Evolutionary conservation across 139 green algal genomes (phyloP).

Genomic region (Picochlorum sp.): DNA sequence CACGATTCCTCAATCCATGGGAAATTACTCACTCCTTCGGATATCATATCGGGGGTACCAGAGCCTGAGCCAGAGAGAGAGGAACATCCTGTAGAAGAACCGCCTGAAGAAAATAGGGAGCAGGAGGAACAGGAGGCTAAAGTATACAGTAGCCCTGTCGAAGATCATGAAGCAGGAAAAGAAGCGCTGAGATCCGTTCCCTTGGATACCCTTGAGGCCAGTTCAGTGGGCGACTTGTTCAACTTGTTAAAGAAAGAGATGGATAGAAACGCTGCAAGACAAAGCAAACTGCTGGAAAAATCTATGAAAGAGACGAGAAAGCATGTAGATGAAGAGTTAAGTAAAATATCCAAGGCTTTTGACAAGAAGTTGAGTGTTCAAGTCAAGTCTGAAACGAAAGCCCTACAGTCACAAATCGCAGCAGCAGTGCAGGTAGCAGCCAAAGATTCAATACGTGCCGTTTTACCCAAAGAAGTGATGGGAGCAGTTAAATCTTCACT

Average conservation of each 20-base stretch:
- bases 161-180: not conserved
- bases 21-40: not conserved
- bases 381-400: constrained; percentile 8
- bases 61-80: not conserved
- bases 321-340: not conserved
- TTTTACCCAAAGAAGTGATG: constrained; percentile 14
- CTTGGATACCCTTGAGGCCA: not conserved
- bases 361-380: not conserved
- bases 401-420: not conserved
- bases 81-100: not conserved
- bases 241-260: not conserved
- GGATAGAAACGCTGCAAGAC: not conserved
- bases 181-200: not conserved
- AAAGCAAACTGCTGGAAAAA: not conserved
- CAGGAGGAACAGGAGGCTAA: not conserved
- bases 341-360: not conserved
- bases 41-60: not conserved
- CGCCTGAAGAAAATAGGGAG: not conserved
- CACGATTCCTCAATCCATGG: not conserved
- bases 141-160: not conserved
- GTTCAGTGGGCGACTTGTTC: not conserved
- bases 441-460: constrained; percentile 6
- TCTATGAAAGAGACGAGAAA: constrained; percentile 4
- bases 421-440: constrained; percentile 7
- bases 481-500: constrained; percentile 13